These are phyloP conservation scores for Pythium coloratum DNA, from an alignment of 352 stramenopile genomes.

Conservation along the genomic window DNA sequence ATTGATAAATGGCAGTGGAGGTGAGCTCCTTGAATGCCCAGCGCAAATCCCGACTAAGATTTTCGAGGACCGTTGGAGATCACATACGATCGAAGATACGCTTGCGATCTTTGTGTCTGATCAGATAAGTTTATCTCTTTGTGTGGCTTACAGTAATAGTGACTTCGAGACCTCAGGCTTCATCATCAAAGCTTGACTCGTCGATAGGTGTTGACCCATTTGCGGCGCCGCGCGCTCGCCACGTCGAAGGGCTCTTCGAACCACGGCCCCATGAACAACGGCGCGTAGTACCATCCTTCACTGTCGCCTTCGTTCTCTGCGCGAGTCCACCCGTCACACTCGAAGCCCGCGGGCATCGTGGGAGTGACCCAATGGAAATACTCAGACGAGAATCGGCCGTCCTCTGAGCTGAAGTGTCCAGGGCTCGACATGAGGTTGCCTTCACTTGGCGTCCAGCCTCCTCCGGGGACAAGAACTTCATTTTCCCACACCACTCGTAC, in stretches of 20 bases:
- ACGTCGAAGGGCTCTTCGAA: neutral
- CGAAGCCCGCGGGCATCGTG: neutral
- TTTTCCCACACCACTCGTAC: slow-evolving; percentile 1
- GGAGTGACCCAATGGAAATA: neutral
- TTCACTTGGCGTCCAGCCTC: neutral
- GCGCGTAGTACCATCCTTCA: neutral
- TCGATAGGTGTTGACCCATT: neutral
- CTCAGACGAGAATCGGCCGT: neutral
- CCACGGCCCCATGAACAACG: neutral
- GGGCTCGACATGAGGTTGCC: neutral
- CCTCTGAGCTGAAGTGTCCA: neutral
- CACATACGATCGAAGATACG: no score
- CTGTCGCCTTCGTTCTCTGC: neutral
- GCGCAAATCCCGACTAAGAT: no score
- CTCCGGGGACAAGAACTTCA: neutral
- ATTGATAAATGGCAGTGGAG: neutral
- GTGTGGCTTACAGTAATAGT: no score
- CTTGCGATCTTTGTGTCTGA: no score
- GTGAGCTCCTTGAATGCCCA: no score
- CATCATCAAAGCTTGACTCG: no score
- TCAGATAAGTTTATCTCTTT: no score
- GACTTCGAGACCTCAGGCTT: no score
- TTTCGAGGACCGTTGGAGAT: no score
- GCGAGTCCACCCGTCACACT: neutral
- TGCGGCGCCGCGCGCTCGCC: neutral